Base-by-base conservation (phyloP, 345 rosid species). In the Viola odorata region DNA sequence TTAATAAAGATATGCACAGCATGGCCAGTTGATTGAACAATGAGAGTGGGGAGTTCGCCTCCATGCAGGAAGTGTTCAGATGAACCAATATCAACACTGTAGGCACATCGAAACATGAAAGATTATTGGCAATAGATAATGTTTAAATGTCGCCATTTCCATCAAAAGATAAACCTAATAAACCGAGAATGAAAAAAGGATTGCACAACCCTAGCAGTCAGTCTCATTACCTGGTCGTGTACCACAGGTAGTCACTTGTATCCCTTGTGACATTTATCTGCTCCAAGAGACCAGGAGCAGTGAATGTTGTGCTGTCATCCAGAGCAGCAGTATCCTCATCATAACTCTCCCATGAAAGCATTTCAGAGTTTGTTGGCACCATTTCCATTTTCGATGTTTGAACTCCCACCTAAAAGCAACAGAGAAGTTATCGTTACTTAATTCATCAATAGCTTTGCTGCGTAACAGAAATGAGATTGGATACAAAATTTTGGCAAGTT, bases 341-440 rank as follows among this genome's bases (percentile, higher is more conserved):
- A 45, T 85, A 86, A 81, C 94, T 86, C 73, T 86, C 84, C 97
- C 99, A 94, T 39, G 81, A 77, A 66, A 90, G 79, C 69, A 70
- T 82, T 45, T 73, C 78, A 17, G 75, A 16, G 57, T 64, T 78
- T 41, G 84, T 69, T 0, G 92, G 96, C 81, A 95, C 51, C 97
- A 95, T 95, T 78, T 88, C 82, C 91, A 95, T 74, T 71, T 86
- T 80, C 32, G 96, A 85, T 68, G 91, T 88, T 75, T 91, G 98
- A 78, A 91, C 96, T 69, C 98, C 98, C 65, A 88, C 91, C 98
- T 91, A 57, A 72, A 63, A 61, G 50, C 51, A 57, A 45, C 36
- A 64, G 32, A 64, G 32, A 60, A 12, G 47, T 6, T 6, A 12
- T 15, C 15, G 8, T 50, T 16, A 50, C 32, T 50, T 50, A 7